These are phyloP conservation scores for Leishmania lainsoni DNA, from an alignment of 208 protist species.

Conservation along the genomic window DNA sequence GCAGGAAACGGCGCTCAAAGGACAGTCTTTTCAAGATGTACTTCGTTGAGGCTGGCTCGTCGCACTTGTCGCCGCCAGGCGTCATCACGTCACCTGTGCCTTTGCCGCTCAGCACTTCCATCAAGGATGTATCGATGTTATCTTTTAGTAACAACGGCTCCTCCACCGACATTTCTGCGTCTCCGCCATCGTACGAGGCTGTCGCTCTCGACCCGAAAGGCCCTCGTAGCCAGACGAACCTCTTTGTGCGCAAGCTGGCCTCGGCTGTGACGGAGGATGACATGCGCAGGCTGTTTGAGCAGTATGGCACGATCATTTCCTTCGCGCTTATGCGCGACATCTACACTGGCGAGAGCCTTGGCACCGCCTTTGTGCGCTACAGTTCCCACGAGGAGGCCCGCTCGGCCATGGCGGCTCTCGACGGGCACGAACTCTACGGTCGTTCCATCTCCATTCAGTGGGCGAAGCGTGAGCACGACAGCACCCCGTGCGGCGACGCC, in stretches of 20 bases:
- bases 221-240: conserved; percentile 74
- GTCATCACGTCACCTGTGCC: neutral
- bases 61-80: conserved; percentile 8
- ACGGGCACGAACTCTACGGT: conserved; percentile 52
- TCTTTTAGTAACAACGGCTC: neutral
- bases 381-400: conserved; percentile 62
- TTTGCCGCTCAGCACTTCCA: conserved; percentile 3
- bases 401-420: conserved; percentile 51
- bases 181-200: conserved; percentile 51
- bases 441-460: conserved; percentile 77
- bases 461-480: conserved; percentile 84
- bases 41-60: conserved; percentile 10
- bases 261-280: conserved; percentile 57
- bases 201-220: conserved; percentile 58
- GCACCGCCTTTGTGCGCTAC: conserved; percentile 86
- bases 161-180: neutral
- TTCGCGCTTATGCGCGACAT: conserved; percentile 84
- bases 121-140: conserved; percentile 17
- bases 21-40: conserved; percentile 2
- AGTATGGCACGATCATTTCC: conserved; percentile 65
- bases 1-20: neutral
- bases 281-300: conserved; percentile 56
- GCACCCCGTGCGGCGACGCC: conserved; percentile 66
- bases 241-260: conserved; percentile 80
- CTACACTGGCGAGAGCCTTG: conserved; percentile 81